Percentiles rank a stretch among this genome's conserved stretches.
Evolutionary conservation across 257 asterid species (phyloP).

Genomic region (Solanum virginianum): DNA sequence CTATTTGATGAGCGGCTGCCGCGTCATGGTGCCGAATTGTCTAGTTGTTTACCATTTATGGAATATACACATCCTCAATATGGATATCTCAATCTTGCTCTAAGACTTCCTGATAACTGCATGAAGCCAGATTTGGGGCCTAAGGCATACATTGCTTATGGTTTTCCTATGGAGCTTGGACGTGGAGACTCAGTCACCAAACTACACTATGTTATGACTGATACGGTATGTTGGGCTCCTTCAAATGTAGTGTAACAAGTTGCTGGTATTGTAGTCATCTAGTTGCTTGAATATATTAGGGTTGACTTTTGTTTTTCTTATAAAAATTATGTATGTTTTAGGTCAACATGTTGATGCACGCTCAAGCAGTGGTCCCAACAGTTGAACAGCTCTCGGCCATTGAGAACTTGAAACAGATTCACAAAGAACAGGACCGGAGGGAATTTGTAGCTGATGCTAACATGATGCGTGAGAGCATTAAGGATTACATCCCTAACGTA

Average conservation of each 20-base stretch:
- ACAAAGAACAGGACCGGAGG: neutral
- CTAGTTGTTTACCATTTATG: neutral
- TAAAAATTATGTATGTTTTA: conserved; percentile 11
- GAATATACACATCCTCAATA: neutral
- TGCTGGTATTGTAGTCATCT: neutral
- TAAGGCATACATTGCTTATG: neutral
- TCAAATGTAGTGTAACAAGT: neutral
- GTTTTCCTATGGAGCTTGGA: neutral
- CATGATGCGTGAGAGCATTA: neutral
- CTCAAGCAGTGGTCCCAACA: conserved; percentile 13
- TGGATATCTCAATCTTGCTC: neutral
- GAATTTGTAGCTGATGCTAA: conserved; percentile 1
- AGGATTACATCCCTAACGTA: neutral
- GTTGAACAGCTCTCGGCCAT: conserved; percentile 16
- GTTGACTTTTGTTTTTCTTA: neutral
- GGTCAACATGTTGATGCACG: conserved; percentile 76
- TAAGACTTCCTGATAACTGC: neutral
- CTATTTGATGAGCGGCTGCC: neutral
- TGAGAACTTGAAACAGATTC: conserved; percentile 15
- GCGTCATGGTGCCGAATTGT: neutral
- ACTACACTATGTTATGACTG: neutral
- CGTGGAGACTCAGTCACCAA: neutral
- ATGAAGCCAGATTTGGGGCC: neutral
- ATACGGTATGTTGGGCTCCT: neutral
- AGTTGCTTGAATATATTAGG: neutral